phyloP scores from a whole-genome alignment of 352 stramenopile genomes.

The Globisporangium ultimum region DNA sequence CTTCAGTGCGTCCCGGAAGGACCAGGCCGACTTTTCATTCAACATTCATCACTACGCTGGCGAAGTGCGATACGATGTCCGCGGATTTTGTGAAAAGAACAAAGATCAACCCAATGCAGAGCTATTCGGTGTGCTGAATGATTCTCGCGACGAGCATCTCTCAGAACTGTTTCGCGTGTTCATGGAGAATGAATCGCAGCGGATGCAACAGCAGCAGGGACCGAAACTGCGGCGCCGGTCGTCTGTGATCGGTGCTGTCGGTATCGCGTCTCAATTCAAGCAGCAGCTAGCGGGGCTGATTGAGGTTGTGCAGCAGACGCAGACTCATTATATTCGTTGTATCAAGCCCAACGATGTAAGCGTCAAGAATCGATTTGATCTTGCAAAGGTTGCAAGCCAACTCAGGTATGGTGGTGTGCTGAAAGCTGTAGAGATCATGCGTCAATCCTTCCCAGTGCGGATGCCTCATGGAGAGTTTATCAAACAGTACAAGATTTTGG shows the following conservation, averaged over 20 bases:
- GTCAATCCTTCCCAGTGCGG: constrained; percentile 78
- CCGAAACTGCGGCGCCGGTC: constrained; percentile 56
- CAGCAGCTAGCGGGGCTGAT: constrained; percentile 91
- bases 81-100: constrained; percentile 88
- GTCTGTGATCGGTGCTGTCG: constrained; percentile 65
- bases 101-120: constrained; percentile 85
- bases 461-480: constrained; percentile 71
- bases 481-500: constrained; percentile 32
- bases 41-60: constrained; percentile 83
- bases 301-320: constrained; percentile 91
- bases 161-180: constrained; percentile 72
- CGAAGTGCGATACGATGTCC: constrained; percentile 63
- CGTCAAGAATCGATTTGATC: constrained; percentile 86
- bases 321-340: constrained; percentile 98
- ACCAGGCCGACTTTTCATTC: constrained; percentile 71
- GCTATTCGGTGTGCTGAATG: constrained; percentile 60
- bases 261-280: constrained; percentile 92
- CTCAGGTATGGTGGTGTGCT: constrained; percentile 81
- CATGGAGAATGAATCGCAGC: constrained; percentile 40
- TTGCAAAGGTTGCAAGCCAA: constrained; percentile 68
- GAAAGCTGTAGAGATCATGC: constrained; percentile 83
- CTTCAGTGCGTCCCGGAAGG: constrained; percentile 61
- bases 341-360: constrained; percentile 98
- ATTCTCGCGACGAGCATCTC: constrained; percentile 51
- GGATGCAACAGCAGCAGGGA: constrained; percentile 22